phyloP scores from a whole-genome alignment of 208 protist species.

The Balamuthia mandrillaris region DNA sequence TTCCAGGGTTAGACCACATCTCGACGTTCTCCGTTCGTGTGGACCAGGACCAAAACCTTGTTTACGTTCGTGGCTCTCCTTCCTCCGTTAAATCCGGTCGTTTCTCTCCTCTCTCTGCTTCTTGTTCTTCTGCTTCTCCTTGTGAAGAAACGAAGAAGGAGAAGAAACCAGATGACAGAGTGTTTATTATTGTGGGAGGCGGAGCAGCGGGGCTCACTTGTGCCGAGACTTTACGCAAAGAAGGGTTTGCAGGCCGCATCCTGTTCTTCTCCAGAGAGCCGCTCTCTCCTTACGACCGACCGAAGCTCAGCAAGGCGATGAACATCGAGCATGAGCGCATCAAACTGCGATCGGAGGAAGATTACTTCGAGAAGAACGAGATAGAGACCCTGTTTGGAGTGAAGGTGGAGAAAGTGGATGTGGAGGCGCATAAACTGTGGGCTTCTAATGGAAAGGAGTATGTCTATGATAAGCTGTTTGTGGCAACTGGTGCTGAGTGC shows the following conservation, averaged over 20 bases:
- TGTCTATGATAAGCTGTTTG: too few species aligned
- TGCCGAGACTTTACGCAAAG: slow-evolving; percentile 41
- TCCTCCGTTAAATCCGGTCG: background rate
- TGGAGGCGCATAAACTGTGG: too few species aligned
- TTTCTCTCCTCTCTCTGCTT: background rate
- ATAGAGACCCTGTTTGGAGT: slow-evolving; percentile 24
- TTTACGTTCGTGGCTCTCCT: background rate
- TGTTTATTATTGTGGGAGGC: slow-evolving; percentile 27
- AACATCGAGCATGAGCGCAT: slow-evolving; percentile 23
- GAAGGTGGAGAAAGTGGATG: background rate
- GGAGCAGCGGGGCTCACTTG: slow-evolving; percentile 16
- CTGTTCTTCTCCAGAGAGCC: slow-evolving; percentile 45
- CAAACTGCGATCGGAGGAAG: slow-evolving; percentile 2
- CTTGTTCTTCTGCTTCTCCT: too few species aligned
- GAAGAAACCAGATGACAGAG: background rate
- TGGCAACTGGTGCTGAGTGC: slow-evolving; percentile 42
- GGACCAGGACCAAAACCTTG: background rate
- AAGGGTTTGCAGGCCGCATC: slow-evolving; percentile 52
- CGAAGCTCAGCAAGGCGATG: slow-evolving; percentile 56
- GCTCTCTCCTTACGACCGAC: slow-evolving; percentile 54
- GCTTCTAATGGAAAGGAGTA: background rate
- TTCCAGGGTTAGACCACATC: slow-evolving; percentile 42
- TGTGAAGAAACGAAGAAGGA: too few species aligned
- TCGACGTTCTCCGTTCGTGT: background rate
- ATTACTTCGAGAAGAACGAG: slow-evolving; percentile 25